Evolutionary conservation across 2,329 filamentous ascomycete species (phyloP), one percentile per base, ranked within the genome.

Genomic region (Verticillium alfalfae): DNA sequence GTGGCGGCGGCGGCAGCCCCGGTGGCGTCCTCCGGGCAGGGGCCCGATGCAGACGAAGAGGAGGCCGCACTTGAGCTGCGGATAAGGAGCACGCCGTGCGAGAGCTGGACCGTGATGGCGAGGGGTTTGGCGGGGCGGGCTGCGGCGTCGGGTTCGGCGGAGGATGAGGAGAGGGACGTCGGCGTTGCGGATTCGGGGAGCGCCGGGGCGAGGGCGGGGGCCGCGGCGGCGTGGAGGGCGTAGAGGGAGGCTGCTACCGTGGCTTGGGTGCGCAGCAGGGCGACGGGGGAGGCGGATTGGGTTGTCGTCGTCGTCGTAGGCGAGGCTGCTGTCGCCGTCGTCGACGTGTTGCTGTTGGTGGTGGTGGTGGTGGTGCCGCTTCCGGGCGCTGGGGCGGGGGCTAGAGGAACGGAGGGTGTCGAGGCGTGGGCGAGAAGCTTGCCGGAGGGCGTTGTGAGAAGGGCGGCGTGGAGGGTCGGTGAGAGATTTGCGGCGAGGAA

Each of bases 391-490:
- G 41, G 26, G 36, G 41, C 31, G 34, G 38, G 16, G 31, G 13
- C 36, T 36, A 16, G 66, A 63, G 55, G 31, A 15, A 34, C 49
- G 16, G 37, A 12, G 55, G 84, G 77, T 2, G 79, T 74, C 58
- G 83, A 84, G 45, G 85, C 83, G 71, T 87, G 85, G 61, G 86
- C 83, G 66, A 89, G 84, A 39, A 89, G 82, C 71, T 87, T 87
- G 67, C 86, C 86, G 45, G 83, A 81, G 1, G 81, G 78, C 2
- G 84, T 86, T 56, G 84, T 83, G 55, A 89, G 78, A 63, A 88
- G 80, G 61, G 85, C 80, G 3, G 85, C 86, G 63, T 84, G 84
- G 37, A 88, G 78, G 63, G 82, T 77, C 4, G 84, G 71, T 8
- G 82, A 82, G 65, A 86, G 82, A 71, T 86, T 84, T 64, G 81